Conservation (phyloP, 1,284 basidiomycete genomes). For the Fomitopsis schrenkii region DNA sequence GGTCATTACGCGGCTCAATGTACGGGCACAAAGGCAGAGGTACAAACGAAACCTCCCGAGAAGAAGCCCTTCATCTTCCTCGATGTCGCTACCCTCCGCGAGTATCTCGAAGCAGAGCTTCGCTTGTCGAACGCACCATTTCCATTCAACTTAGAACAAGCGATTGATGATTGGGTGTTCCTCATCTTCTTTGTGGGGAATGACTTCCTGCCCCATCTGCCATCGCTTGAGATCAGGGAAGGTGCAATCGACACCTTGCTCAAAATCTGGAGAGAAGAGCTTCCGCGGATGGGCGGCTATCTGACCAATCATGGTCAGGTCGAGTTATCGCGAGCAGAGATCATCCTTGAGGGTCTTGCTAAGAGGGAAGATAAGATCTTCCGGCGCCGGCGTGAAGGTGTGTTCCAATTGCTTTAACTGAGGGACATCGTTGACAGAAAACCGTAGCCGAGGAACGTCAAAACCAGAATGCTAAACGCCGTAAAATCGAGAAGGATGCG, state of each 20-base stretch:
- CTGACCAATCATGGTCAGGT: slow-evolving; percentile 92
- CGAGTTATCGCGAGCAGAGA: slow-evolving; percentile 83
- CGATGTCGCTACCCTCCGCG: slow-evolving; percentile 91
- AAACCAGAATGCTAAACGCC: slow-evolving; percentile 83
- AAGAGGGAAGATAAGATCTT: slow-evolving; percentile 96
- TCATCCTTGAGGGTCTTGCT: slow-evolving; percentile 94
- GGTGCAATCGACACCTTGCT: slow-evolving; percentile 97
- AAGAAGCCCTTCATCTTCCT: slow-evolving; percentile 99
- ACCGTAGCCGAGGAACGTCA: slow-evolving; percentile 86
- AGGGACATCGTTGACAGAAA: slow-evolving; percentile 1
- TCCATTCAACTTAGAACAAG: slow-evolving; percentile 93
- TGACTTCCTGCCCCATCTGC: slow-evolving; percentile 98
- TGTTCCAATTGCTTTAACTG: slow-evolving; percentile 29
- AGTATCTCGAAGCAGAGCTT: slow-evolving; percentile 97
- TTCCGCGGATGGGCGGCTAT: slow-evolving; percentile 96
- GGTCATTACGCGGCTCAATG: slow-evolving; percentile 96
- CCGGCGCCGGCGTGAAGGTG: slow-evolving; percentile 85
- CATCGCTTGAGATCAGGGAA: slow-evolving; percentile 97
- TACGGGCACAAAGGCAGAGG: slow-evolving; percentile 68
- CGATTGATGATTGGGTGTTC: slow-evolving; percentile 99
- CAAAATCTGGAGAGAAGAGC: slow-evolving; percentile 92
- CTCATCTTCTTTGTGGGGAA: slow-evolving; percentile 99
- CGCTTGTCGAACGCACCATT: slow-evolving; percentile 77
- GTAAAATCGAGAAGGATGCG: slow-evolving; percentile 73
- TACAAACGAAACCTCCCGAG: slow-evolving; percentile 64